Percentiles rank a stretch among this genome's conserved stretches.
Evolutionary conservation across 2,329 filamentous ascomycete species (phyloP).

Genomic region (Colletotrichum tanaceti): DNA sequence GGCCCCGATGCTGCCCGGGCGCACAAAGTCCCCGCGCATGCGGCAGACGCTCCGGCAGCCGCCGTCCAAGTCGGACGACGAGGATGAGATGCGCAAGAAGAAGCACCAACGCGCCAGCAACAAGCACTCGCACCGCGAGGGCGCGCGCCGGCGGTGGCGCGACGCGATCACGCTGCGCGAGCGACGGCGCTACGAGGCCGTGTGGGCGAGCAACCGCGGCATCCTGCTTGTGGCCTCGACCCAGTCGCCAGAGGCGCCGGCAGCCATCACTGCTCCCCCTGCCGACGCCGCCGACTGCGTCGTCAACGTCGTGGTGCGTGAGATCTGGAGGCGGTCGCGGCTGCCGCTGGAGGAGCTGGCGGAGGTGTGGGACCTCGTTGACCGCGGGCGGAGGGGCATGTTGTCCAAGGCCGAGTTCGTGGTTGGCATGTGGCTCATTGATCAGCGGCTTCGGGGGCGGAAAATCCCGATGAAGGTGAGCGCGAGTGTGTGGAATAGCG

Average conservation of each 20-base stretch:
- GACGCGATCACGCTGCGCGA: conserved; percentile 79
- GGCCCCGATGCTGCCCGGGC: conserved; percentile 55
- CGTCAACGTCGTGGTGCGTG: conserved; percentile 74
- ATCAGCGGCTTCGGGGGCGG: conserved; percentile 81
- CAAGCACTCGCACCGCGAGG: conserved; percentile 82
- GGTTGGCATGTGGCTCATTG: conserved; percentile 84
- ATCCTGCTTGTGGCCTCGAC: conserved; percentile 49
- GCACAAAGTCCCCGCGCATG: conserved; percentile 65
- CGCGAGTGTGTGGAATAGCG: conserved; percentile 82
- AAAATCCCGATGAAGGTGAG: conserved; percentile 79
- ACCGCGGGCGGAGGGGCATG: conserved; percentile 64
- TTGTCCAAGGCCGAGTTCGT: conserved; percentile 80
- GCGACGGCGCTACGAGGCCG: conserved; percentile 83
- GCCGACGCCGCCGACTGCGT: conserved; percentile 63
- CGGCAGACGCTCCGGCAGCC: conserved; percentile 74
- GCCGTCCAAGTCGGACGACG: conserved; percentile 63
- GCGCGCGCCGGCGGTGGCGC: conserved; percentile 79
- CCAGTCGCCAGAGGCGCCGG: background rate
- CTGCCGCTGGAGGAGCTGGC: conserved; percentile 75
- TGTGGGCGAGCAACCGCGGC: conserved; percentile 86
- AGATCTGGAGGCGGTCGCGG: conserved; percentile 80
- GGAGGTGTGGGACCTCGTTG: conserved; percentile 82
- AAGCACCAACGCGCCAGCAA: conserved; percentile 61
- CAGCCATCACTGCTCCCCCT: background rate
- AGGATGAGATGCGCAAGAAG: conserved; percentile 62